phyloP scores from a whole-genome alignment of 768 basidiomycete genomes.

The Thelephora ganbajun region DNA sequence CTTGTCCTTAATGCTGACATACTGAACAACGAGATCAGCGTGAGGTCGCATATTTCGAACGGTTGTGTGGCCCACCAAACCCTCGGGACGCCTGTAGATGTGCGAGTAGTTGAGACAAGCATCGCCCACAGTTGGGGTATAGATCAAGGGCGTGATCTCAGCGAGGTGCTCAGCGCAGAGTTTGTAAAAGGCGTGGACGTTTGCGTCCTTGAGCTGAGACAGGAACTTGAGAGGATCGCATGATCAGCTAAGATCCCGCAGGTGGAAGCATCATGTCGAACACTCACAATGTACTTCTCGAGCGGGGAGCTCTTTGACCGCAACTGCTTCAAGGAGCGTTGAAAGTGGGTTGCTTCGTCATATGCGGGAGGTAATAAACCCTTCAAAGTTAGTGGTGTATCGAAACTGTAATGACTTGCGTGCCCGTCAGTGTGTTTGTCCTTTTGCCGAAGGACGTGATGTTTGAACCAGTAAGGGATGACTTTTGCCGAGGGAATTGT shows the following conservation, averaged over 20 bases:
- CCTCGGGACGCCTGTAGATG: slow-evolving; percentile 64
- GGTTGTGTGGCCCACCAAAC: slow-evolving; percentile 32
- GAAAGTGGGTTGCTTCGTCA: slow-evolving; percentile 33
- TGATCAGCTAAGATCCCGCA: no score
- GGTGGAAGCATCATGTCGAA: no score
- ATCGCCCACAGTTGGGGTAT: slow-evolving; percentile 88
- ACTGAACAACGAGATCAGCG: slow-evolving; percentile 24
- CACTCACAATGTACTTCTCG: slow-evolving; percentile 56
- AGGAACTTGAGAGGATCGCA: slow-evolving; percentile 29
- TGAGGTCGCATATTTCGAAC: neutral
- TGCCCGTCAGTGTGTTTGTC: slow-evolving; percentile 10
- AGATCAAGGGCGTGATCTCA: slow-evolving; percentile 67
- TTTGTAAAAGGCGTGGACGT: slow-evolving; percentile 66
- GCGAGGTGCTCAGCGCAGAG: slow-evolving; percentile 38
- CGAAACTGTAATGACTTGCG: slow-evolving; percentile 15
- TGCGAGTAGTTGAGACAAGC: slow-evolving; percentile 77
- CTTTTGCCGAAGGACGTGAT: no score
- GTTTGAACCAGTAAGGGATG: no score
- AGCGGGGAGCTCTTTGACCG: slow-evolving; percentile 61
- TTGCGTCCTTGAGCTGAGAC: slow-evolving; percentile 55
- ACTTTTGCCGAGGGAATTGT: no score
- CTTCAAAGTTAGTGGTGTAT: neutral
- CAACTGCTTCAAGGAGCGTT: slow-evolving; percentile 55
- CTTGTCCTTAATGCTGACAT: slow-evolving; percentile 72
- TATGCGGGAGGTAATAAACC: slow-evolving; percentile 52